phyloP scores from a whole-genome alignment of 257 asterid genomes.

The Jacaranda copaia region DNA sequence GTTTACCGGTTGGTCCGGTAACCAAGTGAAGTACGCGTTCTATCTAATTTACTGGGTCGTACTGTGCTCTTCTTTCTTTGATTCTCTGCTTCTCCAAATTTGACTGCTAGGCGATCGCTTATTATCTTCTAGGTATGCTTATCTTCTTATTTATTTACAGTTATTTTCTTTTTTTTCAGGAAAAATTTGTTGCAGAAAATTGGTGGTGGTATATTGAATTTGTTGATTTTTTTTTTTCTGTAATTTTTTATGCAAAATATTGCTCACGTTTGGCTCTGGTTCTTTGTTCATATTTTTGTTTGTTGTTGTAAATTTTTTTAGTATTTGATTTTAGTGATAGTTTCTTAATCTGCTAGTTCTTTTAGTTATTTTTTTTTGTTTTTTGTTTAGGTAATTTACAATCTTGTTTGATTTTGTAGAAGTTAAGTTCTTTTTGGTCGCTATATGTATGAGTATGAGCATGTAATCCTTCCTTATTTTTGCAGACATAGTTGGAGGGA shows the following conservation, averaged over 20 bases:
- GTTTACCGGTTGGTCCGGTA: constrained; percentile 50
- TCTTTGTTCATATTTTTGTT: not conserved
- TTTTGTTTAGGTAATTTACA: not conserved
- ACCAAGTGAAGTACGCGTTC: constrained; percentile 38
- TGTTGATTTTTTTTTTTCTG: not conserved
- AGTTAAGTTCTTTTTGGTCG: constrained; percentile 6
- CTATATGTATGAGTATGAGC: not conserved
- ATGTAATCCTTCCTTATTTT: constrained; percentile 8
- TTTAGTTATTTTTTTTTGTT: not conserved
- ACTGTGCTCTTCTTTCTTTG: constrained; percentile 34
- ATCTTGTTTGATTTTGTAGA: not conserved
- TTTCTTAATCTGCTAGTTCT: constrained; percentile 19
- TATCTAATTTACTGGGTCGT: constrained; percentile 31
- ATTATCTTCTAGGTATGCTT: constrained; percentile 64
- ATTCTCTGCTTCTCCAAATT: constrained; percentile 38
- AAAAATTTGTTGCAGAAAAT: not conserved
- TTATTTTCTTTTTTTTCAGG: not conserved
- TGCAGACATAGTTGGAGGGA: not conserved
- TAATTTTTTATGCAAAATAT: not conserved
- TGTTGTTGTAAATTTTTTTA: not conserved
- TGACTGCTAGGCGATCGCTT: constrained; percentile 59
- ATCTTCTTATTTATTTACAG: constrained; percentile 8
- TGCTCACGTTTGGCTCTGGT: constrained; percentile 19
- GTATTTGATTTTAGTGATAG: not conserved
- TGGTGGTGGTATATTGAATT: constrained; percentile 16